A percentile compares a stretch with the other conserved stretches of the same genome.
These are phyloP conservation scores for Boletus sensibilis DNA, from an alignment of 768 basidiomycete genomes.

Conservation along the genomic window DNA sequence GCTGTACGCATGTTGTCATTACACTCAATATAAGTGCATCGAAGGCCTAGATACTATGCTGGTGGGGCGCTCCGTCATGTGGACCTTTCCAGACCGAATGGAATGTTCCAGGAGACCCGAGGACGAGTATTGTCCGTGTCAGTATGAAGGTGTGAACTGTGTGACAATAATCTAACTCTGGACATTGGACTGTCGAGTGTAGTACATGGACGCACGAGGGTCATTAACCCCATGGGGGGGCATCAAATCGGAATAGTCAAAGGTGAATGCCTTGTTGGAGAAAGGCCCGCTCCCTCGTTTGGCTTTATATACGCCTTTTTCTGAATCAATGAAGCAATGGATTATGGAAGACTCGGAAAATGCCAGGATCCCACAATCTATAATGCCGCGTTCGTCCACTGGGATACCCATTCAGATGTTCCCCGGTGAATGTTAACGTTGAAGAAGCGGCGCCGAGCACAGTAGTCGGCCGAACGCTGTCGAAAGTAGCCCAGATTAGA, in stretches of 20 bases:
- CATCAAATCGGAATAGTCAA: not conserved
- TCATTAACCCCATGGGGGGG: not conserved
- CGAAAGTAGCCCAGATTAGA: conserved; percentile 1
- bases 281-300: not conserved
- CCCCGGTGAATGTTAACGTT: not conserved
- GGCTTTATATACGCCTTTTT: conserved; percentile 1
- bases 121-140: not conserved
- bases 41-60: not conserved
- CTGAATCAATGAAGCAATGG: not conserved
- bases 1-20: too few species aligned
- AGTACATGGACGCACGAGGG: not conserved
- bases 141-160: not conserved
- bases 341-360: conserved; percentile 16
- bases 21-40: not conserved
- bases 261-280: not conserved
- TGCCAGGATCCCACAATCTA: conserved; percentile 8
- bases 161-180: not conserved
- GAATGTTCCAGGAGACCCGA: not conserved
- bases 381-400: not conserved
- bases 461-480: not conserved
- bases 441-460: conserved; percentile 1
- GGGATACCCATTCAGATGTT: not conserved
- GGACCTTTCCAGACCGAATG: not conserved
- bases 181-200: not conserved
- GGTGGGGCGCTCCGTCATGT: not conserved